Evolutionary conservation across 2,329 filamentous ascomycete species (phyloP).

Genomic region (Neobulgaria alba): DNA sequence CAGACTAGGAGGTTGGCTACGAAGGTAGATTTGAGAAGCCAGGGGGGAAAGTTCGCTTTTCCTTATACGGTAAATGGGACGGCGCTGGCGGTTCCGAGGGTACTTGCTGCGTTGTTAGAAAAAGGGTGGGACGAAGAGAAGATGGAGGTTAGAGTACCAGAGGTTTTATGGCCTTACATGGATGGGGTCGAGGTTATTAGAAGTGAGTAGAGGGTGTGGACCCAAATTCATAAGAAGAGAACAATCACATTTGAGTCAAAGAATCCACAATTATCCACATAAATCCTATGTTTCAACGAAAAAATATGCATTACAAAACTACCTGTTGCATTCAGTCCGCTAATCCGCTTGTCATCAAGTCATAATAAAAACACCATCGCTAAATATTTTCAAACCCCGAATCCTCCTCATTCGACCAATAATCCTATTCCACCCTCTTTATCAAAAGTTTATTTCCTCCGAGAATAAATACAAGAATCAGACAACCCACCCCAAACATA

Average conservation of each 20-base stretch:
- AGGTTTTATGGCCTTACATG: constrained; percentile 79
- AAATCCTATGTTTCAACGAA: no score
- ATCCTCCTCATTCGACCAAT: no score
- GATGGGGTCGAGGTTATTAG: constrained; percentile 58
- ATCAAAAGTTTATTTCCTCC: constrained; percentile 2
- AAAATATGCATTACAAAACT: no score
- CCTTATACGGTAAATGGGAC: constrained; percentile 93
- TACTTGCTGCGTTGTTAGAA: constrained; percentile 83
- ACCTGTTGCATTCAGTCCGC: constrained; percentile 17
- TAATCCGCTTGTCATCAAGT: constrained; percentile 22
- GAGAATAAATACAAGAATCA: constrained; percentile 13
- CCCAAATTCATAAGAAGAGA: background rate
- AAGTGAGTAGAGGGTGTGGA: no score
- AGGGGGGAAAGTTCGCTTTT: constrained; percentile 53
- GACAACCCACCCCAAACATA: constrained; percentile 1
- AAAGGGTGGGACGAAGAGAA: constrained; percentile 74
- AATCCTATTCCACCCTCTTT: no score
- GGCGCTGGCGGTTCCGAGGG: constrained; percentile 80
- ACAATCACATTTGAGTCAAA: no score
- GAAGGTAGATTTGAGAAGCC: constrained; percentile 47
- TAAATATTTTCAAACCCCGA: no score
- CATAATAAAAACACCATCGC: constrained; percentile 11
- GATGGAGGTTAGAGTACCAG: constrained; percentile 63
- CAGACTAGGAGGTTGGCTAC: constrained; percentile 79
- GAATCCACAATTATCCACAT: no score